These are phyloP conservation scores for Sporothrix euskadiensis DNA, from an alignment of 2,329 filamentous ascomycete genomes.

Conservation along the genomic window DNA sequence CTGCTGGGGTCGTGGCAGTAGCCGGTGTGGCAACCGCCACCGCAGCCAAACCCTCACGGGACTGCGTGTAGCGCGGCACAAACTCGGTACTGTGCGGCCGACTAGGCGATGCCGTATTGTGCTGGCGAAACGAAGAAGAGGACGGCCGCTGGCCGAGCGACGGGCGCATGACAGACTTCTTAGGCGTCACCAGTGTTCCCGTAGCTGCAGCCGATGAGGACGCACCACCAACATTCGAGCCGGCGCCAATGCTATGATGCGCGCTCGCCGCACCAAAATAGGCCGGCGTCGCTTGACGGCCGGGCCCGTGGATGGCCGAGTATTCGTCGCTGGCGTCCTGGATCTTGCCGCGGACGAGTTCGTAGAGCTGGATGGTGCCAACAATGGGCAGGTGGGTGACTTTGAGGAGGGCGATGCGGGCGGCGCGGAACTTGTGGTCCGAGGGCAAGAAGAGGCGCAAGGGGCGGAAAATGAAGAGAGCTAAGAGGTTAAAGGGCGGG, in stretches of 20 bases:
- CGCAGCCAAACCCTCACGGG: neutral
- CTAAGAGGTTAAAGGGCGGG: conserved; percentile 72
- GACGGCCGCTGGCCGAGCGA: conserved; percentile 15
- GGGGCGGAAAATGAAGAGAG: conserved; percentile 70
- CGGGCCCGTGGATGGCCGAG: conserved; percentile 52
- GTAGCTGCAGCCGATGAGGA: neutral
- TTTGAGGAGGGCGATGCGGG: conserved; percentile 63
- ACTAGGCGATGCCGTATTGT: neutral
- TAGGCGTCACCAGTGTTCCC: conserved; percentile 16
- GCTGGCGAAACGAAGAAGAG: conserved; percentile 23
- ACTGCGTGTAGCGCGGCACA: conserved; percentile 8
- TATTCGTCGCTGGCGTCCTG: conserved; percentile 45
- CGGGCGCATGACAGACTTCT: conserved; percentile 25
- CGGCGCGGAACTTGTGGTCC: conserved; percentile 61
- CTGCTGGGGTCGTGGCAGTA: neutral
- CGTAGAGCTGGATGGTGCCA: conserved; percentile 67
- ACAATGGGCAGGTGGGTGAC: conserved; percentile 68
- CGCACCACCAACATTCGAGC: neutral
- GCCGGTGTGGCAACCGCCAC: neutral
- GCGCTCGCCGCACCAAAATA: neutral
- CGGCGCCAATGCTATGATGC: neutral
- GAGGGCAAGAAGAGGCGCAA: conserved; percentile 67
- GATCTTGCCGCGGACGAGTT: conserved; percentile 50
- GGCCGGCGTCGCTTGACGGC: conserved; percentile 34
- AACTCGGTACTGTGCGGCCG: conserved; percentile 29